Conservation (phyloP, 208 protist species). For the Crithidia sp. region DNA sequence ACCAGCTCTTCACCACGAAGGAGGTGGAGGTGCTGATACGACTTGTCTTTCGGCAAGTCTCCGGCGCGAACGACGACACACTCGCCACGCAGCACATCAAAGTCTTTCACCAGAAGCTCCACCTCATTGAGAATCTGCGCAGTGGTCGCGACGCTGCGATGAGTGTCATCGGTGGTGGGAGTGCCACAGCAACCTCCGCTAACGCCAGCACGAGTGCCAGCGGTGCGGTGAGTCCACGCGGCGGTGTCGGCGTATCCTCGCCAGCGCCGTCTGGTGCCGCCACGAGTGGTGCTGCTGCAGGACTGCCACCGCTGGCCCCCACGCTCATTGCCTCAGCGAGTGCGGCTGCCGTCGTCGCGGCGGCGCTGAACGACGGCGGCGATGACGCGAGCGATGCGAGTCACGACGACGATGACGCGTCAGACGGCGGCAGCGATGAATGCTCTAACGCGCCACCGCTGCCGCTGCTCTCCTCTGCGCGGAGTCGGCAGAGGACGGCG, state of each 20-base stretch:
- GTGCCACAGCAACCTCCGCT: neutral
- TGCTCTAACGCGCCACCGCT: constrained; percentile 1
- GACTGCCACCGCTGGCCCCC: neutral
- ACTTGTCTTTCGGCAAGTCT: constrained; percentile 77
- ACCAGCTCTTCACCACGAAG: constrained; percentile 50
- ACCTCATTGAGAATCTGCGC: constrained; percentile 27
- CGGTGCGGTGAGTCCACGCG: constrained; percentile 1
- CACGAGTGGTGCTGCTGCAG: neutral
- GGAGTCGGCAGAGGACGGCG: constrained; percentile 6
- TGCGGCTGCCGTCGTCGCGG: constrained; percentile 24
- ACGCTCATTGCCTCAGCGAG: neutral
- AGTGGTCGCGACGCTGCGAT: neutral
- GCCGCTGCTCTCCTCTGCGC: constrained; percentile 16
- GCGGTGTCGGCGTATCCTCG: neutral
- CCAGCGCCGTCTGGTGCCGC: neutral
- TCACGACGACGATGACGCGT: neutral
- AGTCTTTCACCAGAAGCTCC: constrained; percentile 59
- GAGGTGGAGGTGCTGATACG: constrained; percentile 84
- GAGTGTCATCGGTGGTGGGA: too few species aligned
- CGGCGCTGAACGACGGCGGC: constrained; percentile 24
- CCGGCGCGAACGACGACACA: constrained; percentile 64
- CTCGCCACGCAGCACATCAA: constrained; percentile 59
- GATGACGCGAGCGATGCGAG: neutral
- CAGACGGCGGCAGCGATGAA: neutral
- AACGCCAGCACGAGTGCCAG: neutral